Evolutionary conservation across 2,329 filamentous ascomycete genomes (phyloP).

Genomic region (Cladosporium sp.): DNA sequence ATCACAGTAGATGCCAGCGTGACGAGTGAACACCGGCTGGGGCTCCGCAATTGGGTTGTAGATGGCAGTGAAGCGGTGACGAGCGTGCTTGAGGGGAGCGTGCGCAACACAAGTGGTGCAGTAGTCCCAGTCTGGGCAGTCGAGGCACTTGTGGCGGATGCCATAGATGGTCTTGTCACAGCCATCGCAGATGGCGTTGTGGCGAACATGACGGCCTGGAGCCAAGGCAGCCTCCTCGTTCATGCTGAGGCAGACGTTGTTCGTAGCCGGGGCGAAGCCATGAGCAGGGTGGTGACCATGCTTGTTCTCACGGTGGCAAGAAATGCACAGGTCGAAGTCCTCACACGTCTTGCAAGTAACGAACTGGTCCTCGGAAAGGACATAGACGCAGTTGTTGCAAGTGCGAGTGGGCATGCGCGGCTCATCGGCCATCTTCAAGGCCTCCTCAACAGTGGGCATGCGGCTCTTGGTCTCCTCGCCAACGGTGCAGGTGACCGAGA

Average conservation of each 20-base stretch:
- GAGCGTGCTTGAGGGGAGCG: slow-evolving; percentile 69
- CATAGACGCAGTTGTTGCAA: slow-evolving; percentile 68
- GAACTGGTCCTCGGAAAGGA: slow-evolving; percentile 72
- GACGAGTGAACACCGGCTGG: slow-evolving; percentile 52
- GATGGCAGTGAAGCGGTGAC: slow-evolving; percentile 85
- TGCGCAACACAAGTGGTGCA: slow-evolving; percentile 73
- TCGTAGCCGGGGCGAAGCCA: slow-evolving; percentile 68
- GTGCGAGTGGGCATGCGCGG: slow-evolving; percentile 58
- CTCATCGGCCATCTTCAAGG: slow-evolving; percentile 29
- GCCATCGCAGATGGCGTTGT: slow-evolving; percentile 90
- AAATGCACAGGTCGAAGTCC: slow-evolving; percentile 88
- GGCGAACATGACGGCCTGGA: slow-evolving; percentile 76
- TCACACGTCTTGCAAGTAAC: slow-evolving; percentile 82
- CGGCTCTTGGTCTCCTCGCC: slow-evolving; percentile 45
- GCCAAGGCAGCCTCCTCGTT: slow-evolving; percentile 67
- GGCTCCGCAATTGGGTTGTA: slow-evolving; percentile 67
- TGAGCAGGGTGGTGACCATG: slow-evolving; percentile 94
- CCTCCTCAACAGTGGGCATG: background rate
- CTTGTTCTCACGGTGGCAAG: slow-evolving; percentile 71
- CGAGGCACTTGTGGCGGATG: slow-evolving; percentile 92
- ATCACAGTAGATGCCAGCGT: slow-evolving; percentile 90
- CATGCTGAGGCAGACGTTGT: slow-evolving; percentile 61
- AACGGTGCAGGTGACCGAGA: slow-evolving; percentile 45
- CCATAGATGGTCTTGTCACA: slow-evolving; percentile 87
- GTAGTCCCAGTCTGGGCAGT: slow-evolving; percentile 97